Conservation (phyloP, 345 rosid species). For the Syzygium aromaticum region DNA sequence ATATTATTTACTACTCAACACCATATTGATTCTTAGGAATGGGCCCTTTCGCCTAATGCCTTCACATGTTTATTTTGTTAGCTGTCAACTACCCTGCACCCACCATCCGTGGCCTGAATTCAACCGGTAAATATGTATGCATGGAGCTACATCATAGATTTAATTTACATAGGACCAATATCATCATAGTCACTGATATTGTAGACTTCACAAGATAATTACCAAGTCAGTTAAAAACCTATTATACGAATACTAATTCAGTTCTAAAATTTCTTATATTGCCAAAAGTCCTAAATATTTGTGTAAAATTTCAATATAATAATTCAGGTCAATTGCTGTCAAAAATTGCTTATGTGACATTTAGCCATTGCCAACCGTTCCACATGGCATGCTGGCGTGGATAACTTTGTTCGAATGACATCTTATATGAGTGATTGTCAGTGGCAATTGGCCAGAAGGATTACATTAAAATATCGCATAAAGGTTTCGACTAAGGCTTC, state of each 20-base stretch:
- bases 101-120: not conserved
- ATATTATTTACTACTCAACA: not conserved
- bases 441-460: rapidly evolving
- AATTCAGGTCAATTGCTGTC: not conserved
- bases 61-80: not conserved
- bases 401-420: not conserved
- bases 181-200: too few relatives aligned
- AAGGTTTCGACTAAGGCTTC: not conserved
- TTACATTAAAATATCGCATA: not conserved
- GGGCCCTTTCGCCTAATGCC: not conserved
- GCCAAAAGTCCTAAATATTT: not conserved
- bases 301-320: not conserved
- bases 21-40: not conserved
- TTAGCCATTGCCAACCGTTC: not conserved
- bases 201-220: too few relatives aligned
- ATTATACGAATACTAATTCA: not conserved
- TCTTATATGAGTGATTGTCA: not conserved
- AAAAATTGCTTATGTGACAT: not conserved
- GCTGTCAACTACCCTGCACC: not conserved
- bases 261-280: not conserved
- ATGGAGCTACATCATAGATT: too few relatives aligned
- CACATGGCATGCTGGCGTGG: not conserved
- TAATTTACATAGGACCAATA: too few relatives aligned
- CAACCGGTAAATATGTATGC: too few relatives aligned
- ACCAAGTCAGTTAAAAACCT: too few relatives aligned